These are phyloP conservation scores for Podaxis sp. DNA, from an alignment of 768 basidiomycete genomes.

Conservation along the genomic window DNA sequence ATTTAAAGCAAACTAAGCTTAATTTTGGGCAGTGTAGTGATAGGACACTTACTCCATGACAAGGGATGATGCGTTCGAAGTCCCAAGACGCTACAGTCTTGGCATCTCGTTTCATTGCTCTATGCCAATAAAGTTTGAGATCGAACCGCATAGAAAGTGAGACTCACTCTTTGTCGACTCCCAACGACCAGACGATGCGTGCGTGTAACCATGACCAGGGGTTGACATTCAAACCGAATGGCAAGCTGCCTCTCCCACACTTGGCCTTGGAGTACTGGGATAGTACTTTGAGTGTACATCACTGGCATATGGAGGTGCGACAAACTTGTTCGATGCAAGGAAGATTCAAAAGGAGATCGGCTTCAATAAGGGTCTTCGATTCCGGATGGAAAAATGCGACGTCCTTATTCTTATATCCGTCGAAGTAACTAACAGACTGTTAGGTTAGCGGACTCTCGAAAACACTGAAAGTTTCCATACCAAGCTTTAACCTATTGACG, in stretches of 20 bases:
- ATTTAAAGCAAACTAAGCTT: neutral
- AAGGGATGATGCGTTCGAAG: conserved; percentile 72
- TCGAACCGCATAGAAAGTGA: neutral
- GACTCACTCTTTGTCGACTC: conserved; percentile 38
- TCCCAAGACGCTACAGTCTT: conserved; percentile 70
- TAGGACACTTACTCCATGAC: conserved; percentile 46
- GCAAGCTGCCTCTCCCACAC: conserved; percentile 15
- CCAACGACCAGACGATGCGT: conserved; percentile 30
- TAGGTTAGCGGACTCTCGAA: neutral
- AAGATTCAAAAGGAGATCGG: conserved; percentile 83
- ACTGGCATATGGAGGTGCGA: neutral
- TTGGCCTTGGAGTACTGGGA: conserved; percentile 40
- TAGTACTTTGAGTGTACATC: neutral
- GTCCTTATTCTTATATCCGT: conserved; percentile 73
- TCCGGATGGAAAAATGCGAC: conserved; percentile 77
- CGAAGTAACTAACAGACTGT: conserved; percentile 53
- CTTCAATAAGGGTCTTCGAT: conserved; percentile 72
- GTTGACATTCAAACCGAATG: conserved; percentile 28
- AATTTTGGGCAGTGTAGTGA: neutral
- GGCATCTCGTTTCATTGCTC: conserved; percentile 61
- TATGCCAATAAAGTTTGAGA: conserved; percentile 15
- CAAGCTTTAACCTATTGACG: conserved; percentile 45
- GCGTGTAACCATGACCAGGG: conserved; percentile 36
- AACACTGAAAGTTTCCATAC: conserved; percentile 23
- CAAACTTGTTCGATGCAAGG: conserved; percentile 72